Evolutionary conservation across 345 rosid genomes (phyloP), one percentile per base, ranked within the genome.

Genomic region (Erodium maritimum): DNA sequence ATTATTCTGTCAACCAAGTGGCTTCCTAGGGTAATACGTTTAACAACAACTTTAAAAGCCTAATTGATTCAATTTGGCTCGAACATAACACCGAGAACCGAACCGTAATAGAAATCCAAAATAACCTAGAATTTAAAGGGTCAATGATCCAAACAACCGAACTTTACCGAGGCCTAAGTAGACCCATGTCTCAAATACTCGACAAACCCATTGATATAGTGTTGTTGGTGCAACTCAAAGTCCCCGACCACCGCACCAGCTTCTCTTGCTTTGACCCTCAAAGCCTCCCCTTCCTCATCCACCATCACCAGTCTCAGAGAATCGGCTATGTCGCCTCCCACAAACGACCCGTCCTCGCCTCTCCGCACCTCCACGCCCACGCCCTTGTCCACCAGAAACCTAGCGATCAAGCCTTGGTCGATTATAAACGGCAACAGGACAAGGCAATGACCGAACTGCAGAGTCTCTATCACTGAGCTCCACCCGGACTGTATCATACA

Each of bases 401-500:
- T 72, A 1, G 72, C 69, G 25, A 56, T 64, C 54, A 64, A 53
- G 4, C 66, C 69, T 33, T 67, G 76, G 21, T 72, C 76, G 19
- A 51, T 17, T 55, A 67, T 64, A 4, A 72, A 25, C 12, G 69
- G 76, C 14, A 68, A 53, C 48, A 64, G 51, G n/a, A 61, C 61
- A 12, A 68, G 72, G n/a, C 23, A 9, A 17, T 64, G 72, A 1
- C 76, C 76, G n/a, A 64, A 64, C 17, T 50, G 69, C 19, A 72
- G 24, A 10, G 12, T 64, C 58, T 73, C 77, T 16, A 65, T 64
- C 1, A 55, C 25, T 17, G 73, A 73, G 14, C 67, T 67, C 69
- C 77, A 65, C 3, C 77, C 77, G 1, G 67, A 57, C 22, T 68
- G 77, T 57, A 65, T 61, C 23, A 68, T 48, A 9, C 66, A 73